These are phyloP conservation scores for Cryptosporidium sp. DNA, from an alignment of 169 alveolate species.

Conservation along the genomic window DNA sequence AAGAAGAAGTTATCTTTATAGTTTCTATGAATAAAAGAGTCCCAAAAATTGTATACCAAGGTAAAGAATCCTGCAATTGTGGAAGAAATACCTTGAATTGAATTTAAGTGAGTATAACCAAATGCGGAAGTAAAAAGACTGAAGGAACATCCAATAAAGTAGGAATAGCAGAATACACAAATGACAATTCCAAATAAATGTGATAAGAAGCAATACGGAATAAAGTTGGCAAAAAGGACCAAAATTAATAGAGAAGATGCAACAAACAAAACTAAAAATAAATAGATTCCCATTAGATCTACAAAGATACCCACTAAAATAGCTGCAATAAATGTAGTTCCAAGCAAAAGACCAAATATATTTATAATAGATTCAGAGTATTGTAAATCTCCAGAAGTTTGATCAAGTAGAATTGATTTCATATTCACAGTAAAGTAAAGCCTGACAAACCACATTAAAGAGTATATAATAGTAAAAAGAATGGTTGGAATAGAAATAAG, in stretches of 20 bases:
- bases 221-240: slow-evolving; percentile 37
- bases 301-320: slow-evolving; percentile 54
- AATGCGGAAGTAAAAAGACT: slow-evolving; percentile 54
- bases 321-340: slow-evolving; percentile 51
- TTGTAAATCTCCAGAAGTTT: slow-evolving; percentile 31
- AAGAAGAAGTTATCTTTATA: slow-evolving; percentile 1
- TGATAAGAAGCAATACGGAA: slow-evolving; percentile 38
- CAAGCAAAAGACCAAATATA: slow-evolving; percentile 58
- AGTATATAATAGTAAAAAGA: slow-evolving; percentile 46
- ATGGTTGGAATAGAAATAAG: slow-evolving; percentile 37
- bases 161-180: slow-evolving; percentile 65
- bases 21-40: slow-evolving; percentile 33
- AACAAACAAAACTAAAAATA: slow-evolving; percentile 39
- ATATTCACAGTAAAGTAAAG: slow-evolving; percentile 67
- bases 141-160: slow-evolving; percentile 70
- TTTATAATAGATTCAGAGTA: slow-evolving; percentile 42
- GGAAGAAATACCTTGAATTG: slow-evolving; percentile 69
- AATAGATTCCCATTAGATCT: slow-evolving; percentile 37
- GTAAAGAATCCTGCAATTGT: slow-evolving; percentile 63
- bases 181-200: slow-evolving; percentile 57
- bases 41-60: slow-evolving; percentile 37
- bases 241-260: slow-evolving; percentile 47
- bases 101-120: slow-evolving; percentile 60
- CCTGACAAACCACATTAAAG: slow-evolving; percentile 61
- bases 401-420: slow-evolving; percentile 39